Evolutionary conservation across 2,329 filamentous ascomycete genomes (phyloP).

Genomic region (Colletotrichum siamense): DNA sequence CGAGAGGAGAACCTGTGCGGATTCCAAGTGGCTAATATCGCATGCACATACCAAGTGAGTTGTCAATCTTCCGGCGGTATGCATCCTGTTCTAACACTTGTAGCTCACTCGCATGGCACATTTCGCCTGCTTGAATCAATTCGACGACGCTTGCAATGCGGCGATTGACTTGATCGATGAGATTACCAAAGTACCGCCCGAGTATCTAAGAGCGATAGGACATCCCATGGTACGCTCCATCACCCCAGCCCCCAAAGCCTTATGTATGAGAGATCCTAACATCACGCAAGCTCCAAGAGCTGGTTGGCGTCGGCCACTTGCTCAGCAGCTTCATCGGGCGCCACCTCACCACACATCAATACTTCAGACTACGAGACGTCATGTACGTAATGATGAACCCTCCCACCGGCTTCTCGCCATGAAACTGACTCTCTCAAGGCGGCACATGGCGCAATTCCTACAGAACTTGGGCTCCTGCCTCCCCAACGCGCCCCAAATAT

Average conservation of each 20-base stretch:
- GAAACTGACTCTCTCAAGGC: background rate
- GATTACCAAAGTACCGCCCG: slow-evolving; percentile 16
- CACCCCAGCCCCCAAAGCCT: no score
- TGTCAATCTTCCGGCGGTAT: no score
- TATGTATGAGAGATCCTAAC: background rate
- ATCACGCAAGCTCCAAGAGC: slow-evolving; percentile 14
- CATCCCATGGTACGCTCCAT: slow-evolving; percentile 13
- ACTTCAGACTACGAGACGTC: slow-evolving; percentile 18
- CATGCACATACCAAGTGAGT: slow-evolving; percentile 34
- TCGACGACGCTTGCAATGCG: slow-evolving; percentile 19
- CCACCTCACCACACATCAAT: slow-evolving; percentile 11
- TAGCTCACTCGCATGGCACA: slow-evolving; percentile 21
- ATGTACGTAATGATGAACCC: background rate
- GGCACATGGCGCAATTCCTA: slow-evolving; percentile 19
- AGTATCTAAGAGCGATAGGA: slow-evolving; percentile 21
- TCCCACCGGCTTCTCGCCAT: background rate
- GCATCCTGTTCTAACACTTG: background rate
- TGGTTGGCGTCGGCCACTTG: slow-evolving; percentile 21
- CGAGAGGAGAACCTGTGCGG: slow-evolving; percentile 33
- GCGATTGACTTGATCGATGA: slow-evolving; percentile 18
- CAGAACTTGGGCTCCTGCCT: slow-evolving; percentile 18
- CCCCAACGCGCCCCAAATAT: slow-evolving; percentile 16
- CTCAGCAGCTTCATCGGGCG: slow-evolving; percentile 23
- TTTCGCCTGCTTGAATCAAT: slow-evolving; percentile 21
- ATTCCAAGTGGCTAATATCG: slow-evolving; percentile 42